Evolutionary conservation across 768 basidiomycete species (phyloP).

Genomic region (Tylopilus vinaceipallidus): DNA sequence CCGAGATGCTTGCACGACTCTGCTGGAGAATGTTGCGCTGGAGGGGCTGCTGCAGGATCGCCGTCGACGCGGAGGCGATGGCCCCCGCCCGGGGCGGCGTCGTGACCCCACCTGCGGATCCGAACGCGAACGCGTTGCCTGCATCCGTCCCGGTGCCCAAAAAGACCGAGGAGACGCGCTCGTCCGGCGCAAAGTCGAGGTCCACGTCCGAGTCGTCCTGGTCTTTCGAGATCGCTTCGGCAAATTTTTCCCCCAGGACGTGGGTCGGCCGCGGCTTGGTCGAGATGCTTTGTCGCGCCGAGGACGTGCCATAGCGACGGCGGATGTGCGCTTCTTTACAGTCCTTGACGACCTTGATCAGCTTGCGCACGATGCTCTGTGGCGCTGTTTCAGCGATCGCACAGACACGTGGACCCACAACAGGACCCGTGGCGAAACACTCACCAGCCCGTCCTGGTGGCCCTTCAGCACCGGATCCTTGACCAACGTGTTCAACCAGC

Average conservation of each 20-base stretch:
- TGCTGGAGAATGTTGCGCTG: slow-evolving; percentile 51
- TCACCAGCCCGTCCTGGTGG: slow-evolving; percentile 69
- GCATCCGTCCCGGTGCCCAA: slow-evolving; percentile 36
- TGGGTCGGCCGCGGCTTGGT: slow-evolving; percentile 40
- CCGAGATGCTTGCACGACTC: slow-evolving; percentile 35
- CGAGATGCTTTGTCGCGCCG: slow-evolving; percentile 31
- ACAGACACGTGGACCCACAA: no score
- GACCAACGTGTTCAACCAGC: slow-evolving; percentile 79
- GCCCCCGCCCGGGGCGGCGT: slow-evolving; percentile 43
- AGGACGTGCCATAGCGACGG: slow-evolving; percentile 29
- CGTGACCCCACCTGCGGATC: slow-evolving; percentile 18
- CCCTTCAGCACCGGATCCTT: slow-evolving; percentile 67
- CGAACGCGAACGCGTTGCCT: slow-evolving; percentile 44
- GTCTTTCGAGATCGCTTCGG: slow-evolving; percentile 47
- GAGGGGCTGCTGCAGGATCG: slow-evolving; percentile 63
- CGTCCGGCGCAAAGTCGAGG: slow-evolving; percentile 67
- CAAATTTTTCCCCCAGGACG: slow-evolving; percentile 62
- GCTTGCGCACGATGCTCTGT: slow-evolving; percentile 75
- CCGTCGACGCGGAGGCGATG: slow-evolving; percentile 54
- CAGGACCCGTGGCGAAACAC: slow-evolving; percentile 28
- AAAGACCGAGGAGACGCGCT: slow-evolving; percentile 39
- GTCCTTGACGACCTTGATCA: slow-evolving; percentile 81
- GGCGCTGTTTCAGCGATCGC: slow-evolving; percentile 6
- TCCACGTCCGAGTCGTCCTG: slow-evolving; percentile 73
- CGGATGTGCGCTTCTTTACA: slow-evolving; percentile 69